Base-by-base conservation (phyloP, 177 flowering plant species). In the Vitis hybrid region DNA sequence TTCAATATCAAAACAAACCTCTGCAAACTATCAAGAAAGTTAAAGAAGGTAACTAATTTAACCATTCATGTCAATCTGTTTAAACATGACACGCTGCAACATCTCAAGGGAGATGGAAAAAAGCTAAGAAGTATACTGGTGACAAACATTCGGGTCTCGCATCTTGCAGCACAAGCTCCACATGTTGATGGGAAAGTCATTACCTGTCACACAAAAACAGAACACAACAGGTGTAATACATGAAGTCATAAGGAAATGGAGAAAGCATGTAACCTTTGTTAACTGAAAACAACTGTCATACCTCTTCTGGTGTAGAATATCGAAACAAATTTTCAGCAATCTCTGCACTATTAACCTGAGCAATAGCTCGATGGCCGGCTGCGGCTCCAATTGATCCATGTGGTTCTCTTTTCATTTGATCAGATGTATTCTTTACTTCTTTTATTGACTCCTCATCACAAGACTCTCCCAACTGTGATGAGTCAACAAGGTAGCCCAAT, bases 141-240 rank as follows among this genome's bases (percentile, higher is more conserved):
- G 11, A 91, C 84, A 73, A 75, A 93, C 99, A 95, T 95, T 70
- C 93, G 80, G 69, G 97, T 90, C 77, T 91, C 99, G 75, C 97
- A 89, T 49, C 64, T 81, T 12, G 68, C 45, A 13, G 84, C 83
- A 86, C 99, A 95, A 66, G 86, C 81, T 80, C 99, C 98, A 78
- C 99, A 95, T 13, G 99, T 95, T 64, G 99, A 81, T 65, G 99
- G 98, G 73, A 95, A 95, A 45, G 88, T 86, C 97, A 93, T 93
- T 72, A 95, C 99, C 99, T 94, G 75, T 56, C 19, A 74, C 75
- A 69, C 26, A 72, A 64, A 32, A 50, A 30, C n/a, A 18, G 19
- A 23, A 49, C 56, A 17, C 19, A 21, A 10, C 56, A 7, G 51
- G 18, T 62, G 8, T 6, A 18, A 4, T 32, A 45, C 2, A 45